These are phyloP conservation scores for Penicillium griseofulvum DNA, from an alignment of 2,329 filamentous ascomycete genomes.

Conservation along the genomic window DNA sequence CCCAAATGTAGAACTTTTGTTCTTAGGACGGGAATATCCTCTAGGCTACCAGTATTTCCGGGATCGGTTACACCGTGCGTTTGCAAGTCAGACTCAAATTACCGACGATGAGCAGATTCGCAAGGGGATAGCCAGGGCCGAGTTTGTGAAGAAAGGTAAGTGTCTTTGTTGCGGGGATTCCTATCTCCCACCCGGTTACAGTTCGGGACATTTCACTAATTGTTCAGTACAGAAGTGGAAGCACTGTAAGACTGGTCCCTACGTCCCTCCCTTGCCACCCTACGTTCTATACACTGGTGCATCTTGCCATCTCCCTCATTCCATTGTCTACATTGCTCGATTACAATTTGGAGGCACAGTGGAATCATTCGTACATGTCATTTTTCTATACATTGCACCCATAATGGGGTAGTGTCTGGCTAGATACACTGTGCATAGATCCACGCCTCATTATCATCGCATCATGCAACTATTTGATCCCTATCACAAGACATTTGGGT, in stretches of 20 bases:
- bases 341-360: not conserved
- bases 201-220: not conserved
- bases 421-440: slow-evolving; percentile 11
- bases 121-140: slow-evolving; percentile 70
- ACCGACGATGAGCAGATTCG: slow-evolving; percentile 72
- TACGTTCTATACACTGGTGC: too few relatives aligned
- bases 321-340: not conserved
- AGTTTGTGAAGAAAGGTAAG: slow-evolving; percentile 87
- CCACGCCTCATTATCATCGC: slow-evolving; percentile 21
- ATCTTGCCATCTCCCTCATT: too few relatives aligned
- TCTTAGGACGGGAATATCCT: slow-evolving; percentile 82
- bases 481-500: slow-evolving; percentile 4
- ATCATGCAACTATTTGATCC: slow-evolving; percentile 18
- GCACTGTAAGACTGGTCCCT: slow-evolving; percentile 64
- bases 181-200: not conserved
- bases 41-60: slow-evolving; percentile 80
- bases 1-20: slow-evolving; percentile 66
- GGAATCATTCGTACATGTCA: slow-evolving; percentile 13
- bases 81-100: slow-evolving; percentile 69
- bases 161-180: not conserved
- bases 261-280: not conserved
- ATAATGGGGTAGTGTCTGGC: slow-evolving; percentile 20
- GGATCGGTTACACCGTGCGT: slow-evolving; percentile 77
- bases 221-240: slow-evolving; percentile 70
- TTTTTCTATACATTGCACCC: slow-evolving; percentile 20